Percentiles rank a stretch among this genome's conserved stretches.
Evolutionary conservation across 2,329 filamentous ascomycete genomes (phyloP).

Genomic region (Leptographium radiaticola): DNA sequence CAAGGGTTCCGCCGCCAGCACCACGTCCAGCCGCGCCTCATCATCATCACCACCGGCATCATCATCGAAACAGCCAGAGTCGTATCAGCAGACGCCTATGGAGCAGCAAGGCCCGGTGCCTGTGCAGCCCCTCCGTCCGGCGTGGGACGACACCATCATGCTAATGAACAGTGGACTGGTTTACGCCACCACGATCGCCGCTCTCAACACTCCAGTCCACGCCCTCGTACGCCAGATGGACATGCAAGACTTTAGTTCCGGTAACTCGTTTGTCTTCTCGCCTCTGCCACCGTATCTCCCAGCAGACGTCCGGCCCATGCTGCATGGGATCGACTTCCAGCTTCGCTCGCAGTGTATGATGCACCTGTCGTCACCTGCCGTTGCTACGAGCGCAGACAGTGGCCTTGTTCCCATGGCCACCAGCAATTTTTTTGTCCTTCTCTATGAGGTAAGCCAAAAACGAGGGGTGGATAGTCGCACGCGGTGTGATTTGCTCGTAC

Average conservation of each 20-base stretch:
- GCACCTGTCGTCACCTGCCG: slow-evolving; percentile 20
- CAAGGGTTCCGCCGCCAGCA: neutral
- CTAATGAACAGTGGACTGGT: slow-evolving; percentile 25
- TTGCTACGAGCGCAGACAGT: slow-evolving; percentile 15
- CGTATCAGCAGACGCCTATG: neutral
- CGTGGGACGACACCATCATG: slow-evolving; percentile 34
- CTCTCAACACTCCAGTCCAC: slow-evolving; percentile 29
- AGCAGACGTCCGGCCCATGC: slow-evolving; percentile 23
- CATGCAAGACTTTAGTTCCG: slow-evolving; percentile 7
- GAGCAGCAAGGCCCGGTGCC: slow-evolving; percentile 11
- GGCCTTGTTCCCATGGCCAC: neutral
- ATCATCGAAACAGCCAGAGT: neutral
- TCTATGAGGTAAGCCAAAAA: slow-evolving; percentile 34
- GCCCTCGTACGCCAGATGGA: slow-evolving; percentile 17
- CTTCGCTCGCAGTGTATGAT: slow-evolving; percentile 31
- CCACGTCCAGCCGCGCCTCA: neutral
- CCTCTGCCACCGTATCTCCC: slow-evolving; percentile 26
- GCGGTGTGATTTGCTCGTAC: neutral
- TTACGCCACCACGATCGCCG: slow-evolving; percentile 29
- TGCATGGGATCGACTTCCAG: slow-evolving; percentile 24
- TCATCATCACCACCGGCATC: neutral
- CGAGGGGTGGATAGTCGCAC: neutral
- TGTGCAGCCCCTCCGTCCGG: slow-evolving; percentile 29
- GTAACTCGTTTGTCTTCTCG: slow-evolving; percentile 20
- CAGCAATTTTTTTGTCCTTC: slow-evolving; percentile 33